phyloP scores from a whole-genome alignment of 257 asterid genomes.

The Solanum habrochaites region DNA sequence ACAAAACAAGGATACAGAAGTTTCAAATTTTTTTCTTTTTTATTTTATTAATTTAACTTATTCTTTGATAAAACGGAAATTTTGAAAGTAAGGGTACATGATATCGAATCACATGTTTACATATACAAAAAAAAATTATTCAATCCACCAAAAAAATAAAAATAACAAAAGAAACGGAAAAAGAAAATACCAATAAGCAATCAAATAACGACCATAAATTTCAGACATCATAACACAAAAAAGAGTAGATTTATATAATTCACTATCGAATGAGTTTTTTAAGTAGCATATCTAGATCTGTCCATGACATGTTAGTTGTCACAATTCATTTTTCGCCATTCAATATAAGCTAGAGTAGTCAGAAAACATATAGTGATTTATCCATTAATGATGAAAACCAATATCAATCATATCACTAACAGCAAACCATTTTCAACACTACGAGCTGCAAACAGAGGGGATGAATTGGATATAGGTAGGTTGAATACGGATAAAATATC shows the following conservation, averaged over 20 bases:
- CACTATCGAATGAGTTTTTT: not conserved
- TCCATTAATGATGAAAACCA: not conserved
- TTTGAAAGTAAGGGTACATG: not conserved
- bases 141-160: not conserved
- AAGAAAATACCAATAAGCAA: not conserved
- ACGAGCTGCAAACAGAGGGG: not conserved
- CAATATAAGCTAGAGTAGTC: not conserved
- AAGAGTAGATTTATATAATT: not conserved
- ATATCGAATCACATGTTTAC: not conserved
- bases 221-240: not conserved
- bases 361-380: not conserved
- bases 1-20: not conserved
- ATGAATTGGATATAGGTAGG: not conserved
- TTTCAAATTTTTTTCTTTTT: not conserved
- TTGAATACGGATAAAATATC: not conserved
- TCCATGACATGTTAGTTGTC: not conserved
- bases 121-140: not conserved
- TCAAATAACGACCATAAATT: not conserved
- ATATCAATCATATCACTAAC: not conserved
- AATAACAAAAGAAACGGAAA: not conserved
- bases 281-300: not conserved
- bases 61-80: not conserved
- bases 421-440: not conserved
- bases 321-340: not conserved
- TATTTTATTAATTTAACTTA: not conserved